Evolutionary conservation across 106 monocot genomes (phyloP), one percentile per base, ranked within the genome.

Genomic region (Dioscorea dumetorum): DNA sequence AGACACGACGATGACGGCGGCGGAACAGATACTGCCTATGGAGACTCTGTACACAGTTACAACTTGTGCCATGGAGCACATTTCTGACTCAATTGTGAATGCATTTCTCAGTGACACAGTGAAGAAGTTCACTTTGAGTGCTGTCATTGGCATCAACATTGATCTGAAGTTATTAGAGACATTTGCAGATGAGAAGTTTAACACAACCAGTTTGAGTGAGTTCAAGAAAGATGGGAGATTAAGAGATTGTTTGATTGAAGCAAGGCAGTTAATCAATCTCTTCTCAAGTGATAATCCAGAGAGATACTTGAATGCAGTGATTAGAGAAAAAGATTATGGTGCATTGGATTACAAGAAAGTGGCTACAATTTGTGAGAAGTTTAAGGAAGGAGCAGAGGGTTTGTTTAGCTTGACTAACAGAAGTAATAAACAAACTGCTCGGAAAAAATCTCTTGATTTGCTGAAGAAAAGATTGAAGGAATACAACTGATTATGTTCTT

Each of bases 401-500:
- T 63, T 90, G 31, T 90, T 90, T 67, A 90, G 90, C 52, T 70
- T 90, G 28, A 71, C 79, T 31, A 71, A 51, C 64, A 50, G 90
- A 22, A 83, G 62, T 50, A 53, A 85, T 33, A 83, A 83, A 60
- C 85, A 90, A 63, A 84, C 62, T 73, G 74, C 78, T 31, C 31
- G 90, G 53, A 90, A 85, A 72, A 90, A 90, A 33, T 90, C 90
- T 11, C 78, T 90, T 82, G 90, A 90, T 49, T 75, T 67, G 58
- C 24, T 90, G 75, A 90, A 85, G 67, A 82, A 73, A 78, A 73
- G 80, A 66, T 77, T 90, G 20, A 82, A 67, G 67, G 90, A 90
- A 70, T 85, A 82, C 57, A 90, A 75, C 66, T 90, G 52, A 80
- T 61, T 17, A 13, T 51, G 2, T 17, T 13, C 51, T 13, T 51